Evolutionary conservation across 306 rosid species (phyloP), one percentile per base, ranked within the genome.

Genomic region (Astragalus glycyphyllos): DNA sequence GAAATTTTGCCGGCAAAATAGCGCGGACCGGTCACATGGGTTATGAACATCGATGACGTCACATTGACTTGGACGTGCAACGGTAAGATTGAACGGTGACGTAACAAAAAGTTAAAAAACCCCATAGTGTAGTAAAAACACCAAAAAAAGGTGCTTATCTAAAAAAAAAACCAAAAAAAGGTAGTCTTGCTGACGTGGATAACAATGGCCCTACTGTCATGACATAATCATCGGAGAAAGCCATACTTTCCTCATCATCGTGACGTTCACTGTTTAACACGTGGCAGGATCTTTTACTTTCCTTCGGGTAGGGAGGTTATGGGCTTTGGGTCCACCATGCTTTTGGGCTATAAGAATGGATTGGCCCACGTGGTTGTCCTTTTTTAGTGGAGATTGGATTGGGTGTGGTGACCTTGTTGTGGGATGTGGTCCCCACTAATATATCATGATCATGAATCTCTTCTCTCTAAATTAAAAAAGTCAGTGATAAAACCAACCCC

Each of bases 1-100:
- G 65, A 65, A 72, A 58, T 72, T 72, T 46, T 83, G 94, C 85
- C 76, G 82, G 83, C 68, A 74, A 48, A 75, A 44, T 58, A 65
- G 84, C 80, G 77, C 69, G 85, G 74, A 69, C 50, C 72, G 58
- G 63, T 82, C 89, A 86, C 95, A 80, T 86, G 93, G 89, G 46
- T 75, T 7, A 81, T 74, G 50, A 82, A 76, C 79, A 59, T 50
- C 1, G 26, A 0, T 79, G 66, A 79, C 83, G 75, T 79, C 83
- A 73, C 29, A 16, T 79, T 73, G 75, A 79, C 84, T 83, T 80
- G 4, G 91, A 87, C 83, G 90, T 77, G 47, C 83, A 76, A 73
- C 83, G 65, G 89, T 79, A 50, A 81, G 77, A 80, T 83, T 73
- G 42, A 74, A 74, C 72, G 57, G 55, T 90, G 96, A 90, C 86